A percentile compares a stretch with the other conserved stretches of the same genome.
Conservation (phyloP, 2,329 filamentous ascomycete genomes). For the Domatiomyces globalis region DNA sequence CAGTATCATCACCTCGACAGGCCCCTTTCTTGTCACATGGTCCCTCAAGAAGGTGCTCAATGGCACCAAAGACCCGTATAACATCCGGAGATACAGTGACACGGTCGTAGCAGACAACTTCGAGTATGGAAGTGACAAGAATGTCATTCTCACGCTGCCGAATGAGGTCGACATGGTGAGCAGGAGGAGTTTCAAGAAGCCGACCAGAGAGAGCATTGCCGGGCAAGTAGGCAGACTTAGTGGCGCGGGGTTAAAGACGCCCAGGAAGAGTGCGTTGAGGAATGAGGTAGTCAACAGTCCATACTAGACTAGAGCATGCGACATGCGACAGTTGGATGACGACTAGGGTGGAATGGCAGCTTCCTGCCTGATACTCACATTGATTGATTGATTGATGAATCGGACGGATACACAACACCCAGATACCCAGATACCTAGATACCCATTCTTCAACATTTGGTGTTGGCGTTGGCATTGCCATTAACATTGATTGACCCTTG, state of each 20-base stretch:
- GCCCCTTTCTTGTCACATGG: slow-evolving; percentile 95
- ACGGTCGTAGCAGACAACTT: slow-evolving; percentile 98
- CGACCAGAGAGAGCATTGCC: slow-evolving; percentile 86
- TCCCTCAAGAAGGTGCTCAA: slow-evolving; percentile 76
- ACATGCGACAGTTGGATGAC: neutral
- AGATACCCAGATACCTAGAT: neutral
- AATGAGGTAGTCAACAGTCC: slow-evolving; percentile 69
- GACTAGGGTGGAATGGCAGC: neutral
- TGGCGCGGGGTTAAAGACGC: slow-evolving; percentile 25
- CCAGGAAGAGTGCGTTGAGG: slow-evolving; percentile 41
- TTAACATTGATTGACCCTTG: neutral
- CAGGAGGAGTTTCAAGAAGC: slow-evolving; percentile 68
- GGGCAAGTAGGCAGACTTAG: slow-evolving; percentile 36
- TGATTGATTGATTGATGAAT: neutral
- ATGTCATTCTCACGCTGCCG: slow-evolving; percentile 89
- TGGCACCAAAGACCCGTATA: slow-evolving; percentile 75
- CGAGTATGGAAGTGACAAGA: slow-evolving; percentile 93
- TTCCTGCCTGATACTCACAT: neutral
- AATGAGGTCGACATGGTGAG: slow-evolving; percentile 98
- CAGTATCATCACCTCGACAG: slow-evolving; percentile 90
- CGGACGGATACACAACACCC: neutral
- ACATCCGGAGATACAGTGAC: slow-evolving; percentile 90
- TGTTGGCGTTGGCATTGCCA: neutral
- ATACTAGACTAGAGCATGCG: slow-evolving; percentile 32
- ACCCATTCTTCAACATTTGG: neutral